A percentile compares a stretch with the other conserved stretches of the same genome.
Conservation (phyloP, 2,329 filamentous ascomycete genomes). For the Curvularia lunata region DNA sequence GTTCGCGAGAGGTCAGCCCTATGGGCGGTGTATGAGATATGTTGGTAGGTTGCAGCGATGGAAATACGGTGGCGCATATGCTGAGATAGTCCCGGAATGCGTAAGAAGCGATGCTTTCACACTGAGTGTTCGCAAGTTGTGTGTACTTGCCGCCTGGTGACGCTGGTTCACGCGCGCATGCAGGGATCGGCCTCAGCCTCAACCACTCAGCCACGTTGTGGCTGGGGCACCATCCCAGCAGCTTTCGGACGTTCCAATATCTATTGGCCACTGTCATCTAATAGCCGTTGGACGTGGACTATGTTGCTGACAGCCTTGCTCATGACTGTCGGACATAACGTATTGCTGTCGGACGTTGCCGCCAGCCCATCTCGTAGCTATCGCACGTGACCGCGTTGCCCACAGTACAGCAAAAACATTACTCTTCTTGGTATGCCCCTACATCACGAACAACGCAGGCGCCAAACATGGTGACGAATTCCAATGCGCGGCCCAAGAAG, state of each 20-base stretch:
- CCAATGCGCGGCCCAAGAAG: constrained; percentile 23
- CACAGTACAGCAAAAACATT: constrained; percentile 19
- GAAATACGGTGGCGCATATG: constrained; percentile 20
- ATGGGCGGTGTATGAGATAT: constrained; percentile 17
- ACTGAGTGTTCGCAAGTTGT: constrained; percentile 8
- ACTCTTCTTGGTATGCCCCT: constrained; percentile 13
- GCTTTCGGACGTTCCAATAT: neutral
- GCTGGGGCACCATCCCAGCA: constrained; percentile 22
- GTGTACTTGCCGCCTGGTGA: constrained; percentile 15
- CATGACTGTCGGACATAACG: neutral
- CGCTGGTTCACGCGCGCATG: constrained; percentile 18
- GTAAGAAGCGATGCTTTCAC: constrained; percentile 6
- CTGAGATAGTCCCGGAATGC: constrained; percentile 2
- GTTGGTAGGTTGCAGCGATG: constrained; percentile 5
- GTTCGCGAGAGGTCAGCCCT: constrained; percentile 19
- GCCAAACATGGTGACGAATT: constrained; percentile 18
- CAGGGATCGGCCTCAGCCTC: constrained; percentile 24
- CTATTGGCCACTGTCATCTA: neutral
- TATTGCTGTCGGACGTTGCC: neutral
- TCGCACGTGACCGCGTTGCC: neutral
- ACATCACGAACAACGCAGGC: constrained; percentile 4
- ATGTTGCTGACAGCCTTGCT: neutral
- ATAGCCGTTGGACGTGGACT: neutral
- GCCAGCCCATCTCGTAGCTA: neutral
- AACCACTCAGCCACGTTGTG: constrained; percentile 25